Percentiles rank a stretch among this genome's conserved stretches.
Evolutionary conservation across 805 yeast species (phyloP).

Genomic region (Osmozyma mogii): DNA sequence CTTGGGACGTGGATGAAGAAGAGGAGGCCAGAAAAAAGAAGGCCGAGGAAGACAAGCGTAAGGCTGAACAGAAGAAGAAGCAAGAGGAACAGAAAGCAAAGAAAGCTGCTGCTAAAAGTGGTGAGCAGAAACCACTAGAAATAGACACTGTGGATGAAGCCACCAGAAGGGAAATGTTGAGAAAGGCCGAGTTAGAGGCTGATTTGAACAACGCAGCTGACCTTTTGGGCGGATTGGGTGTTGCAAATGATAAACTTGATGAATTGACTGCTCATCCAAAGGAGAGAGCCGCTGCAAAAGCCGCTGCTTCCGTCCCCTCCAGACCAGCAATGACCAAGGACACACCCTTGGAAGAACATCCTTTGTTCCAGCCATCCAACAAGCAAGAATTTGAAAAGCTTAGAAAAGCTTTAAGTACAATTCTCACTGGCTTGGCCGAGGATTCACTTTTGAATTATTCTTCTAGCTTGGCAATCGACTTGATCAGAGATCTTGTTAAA

Average conservation of each 20-base stretch:
- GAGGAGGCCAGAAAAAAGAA: constrained; percentile 48
- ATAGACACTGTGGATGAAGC: constrained; percentile 64
- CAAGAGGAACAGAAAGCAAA: constrained; percentile 42
- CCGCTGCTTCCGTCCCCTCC: constrained; percentile 28
- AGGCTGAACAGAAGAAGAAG: constrained; percentile 36
- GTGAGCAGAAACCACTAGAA: constrained; percentile 38
- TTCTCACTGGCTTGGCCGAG: constrained; percentile 52
- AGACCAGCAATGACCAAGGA: constrained; percentile 41
- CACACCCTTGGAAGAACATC: constrained; percentile 60
- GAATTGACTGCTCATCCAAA: constrained; percentile 45
- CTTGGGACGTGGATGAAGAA: constrained; percentile 84
- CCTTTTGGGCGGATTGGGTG: constrained; percentile 67
- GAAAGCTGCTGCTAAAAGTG: constrained; percentile 33
- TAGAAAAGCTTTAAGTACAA: constrained; percentile 61
- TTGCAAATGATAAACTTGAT: constrained; percentile 31
- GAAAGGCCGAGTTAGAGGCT: constrained; percentile 71
- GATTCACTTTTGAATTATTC: constrained; percentile 62
- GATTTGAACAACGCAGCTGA: constrained; percentile 93
- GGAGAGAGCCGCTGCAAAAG: constrained; percentile 41
- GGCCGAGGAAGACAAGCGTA: constrained; percentile 33
- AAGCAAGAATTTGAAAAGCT: constrained; percentile 71
- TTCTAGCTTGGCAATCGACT: constrained; percentile 71
- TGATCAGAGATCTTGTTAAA: constrained; percentile 73
- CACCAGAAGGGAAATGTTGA: constrained; percentile 68
- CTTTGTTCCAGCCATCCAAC: constrained; percentile 76